Evolutionary conservation across 2,329 filamentous ascomycete species (phyloP), one percentile per base, ranked within the genome.

Genomic region (Blumeria graminis): DNA sequence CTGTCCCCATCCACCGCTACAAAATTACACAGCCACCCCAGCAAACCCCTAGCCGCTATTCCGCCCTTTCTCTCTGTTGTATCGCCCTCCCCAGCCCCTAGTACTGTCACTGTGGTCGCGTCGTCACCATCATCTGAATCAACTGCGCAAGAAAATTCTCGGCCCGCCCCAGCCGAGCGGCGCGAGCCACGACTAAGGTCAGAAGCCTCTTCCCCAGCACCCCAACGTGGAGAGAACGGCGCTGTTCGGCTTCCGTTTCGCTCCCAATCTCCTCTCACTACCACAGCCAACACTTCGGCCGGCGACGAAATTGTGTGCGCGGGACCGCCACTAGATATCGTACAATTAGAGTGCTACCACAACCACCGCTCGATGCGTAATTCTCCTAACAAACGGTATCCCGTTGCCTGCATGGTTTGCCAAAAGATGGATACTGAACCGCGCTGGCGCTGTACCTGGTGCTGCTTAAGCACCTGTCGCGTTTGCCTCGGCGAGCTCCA

Each of bases 121-220:
- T 46, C 41, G 5, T 46, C 41, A 9, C 41, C 16, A 13, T 46
- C 41, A 16, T 46, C 41, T 28, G 22, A 28, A 28, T 28, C 22
- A 4, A 4, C 22, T 28, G 22, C 22, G 2, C 22, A 90, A 84
- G 7, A 78, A 73, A 35, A 90, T 75, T 0, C 60, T 85, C 78
- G 0, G 74, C 86, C 22, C 86, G 86, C 0, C 86, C 86, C 67
- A 89, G 84, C 59, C 38, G 11, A 11, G n/a, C 38, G n/a, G 38
- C 38, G n/a, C 38, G 11, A 41, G 38, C 38, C 38, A 41, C 38
- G n/a, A 13, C 38, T 16, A 41, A 6, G 35, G 61, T 8, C 57
- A 56, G 28, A 60, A 64, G 41, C 60, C 64, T n/a, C 62, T 61
- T 6, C 61, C 22, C 22, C 22, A 28, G 22, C 22, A 28, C 22